A percentile compares a stretch with the other conserved stretches of the same genome.
These are phyloP conservation scores for Aristolochia contorta DNA, from an alignment of 164 flowering plant genomes.

Conservation along the genomic window DNA sequence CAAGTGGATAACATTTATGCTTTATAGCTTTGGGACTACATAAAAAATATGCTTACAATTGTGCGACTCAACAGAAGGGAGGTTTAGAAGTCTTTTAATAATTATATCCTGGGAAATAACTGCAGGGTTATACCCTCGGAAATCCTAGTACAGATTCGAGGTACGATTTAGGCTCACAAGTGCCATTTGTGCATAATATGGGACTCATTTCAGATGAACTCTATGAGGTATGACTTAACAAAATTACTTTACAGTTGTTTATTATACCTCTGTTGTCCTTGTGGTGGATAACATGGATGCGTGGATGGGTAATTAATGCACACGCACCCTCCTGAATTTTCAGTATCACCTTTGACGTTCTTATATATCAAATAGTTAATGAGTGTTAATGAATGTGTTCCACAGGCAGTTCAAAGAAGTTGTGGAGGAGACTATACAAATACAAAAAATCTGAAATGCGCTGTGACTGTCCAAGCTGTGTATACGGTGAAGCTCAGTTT, in stretches of 20 bases:
- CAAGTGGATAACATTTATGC: no score
- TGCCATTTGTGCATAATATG: conserved; percentile 34
- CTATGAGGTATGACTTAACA: conserved; percentile 24
- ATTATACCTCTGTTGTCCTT: background rate
- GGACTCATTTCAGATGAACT: conserved; percentile 38
- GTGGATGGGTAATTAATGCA: no score
- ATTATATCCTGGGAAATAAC: background rate
- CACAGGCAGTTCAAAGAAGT: conserved; percentile 16
- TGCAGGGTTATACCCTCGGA: conserved; percentile 45
- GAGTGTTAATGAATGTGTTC: no score
- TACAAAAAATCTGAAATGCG: conserved; percentile 15
- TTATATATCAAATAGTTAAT: no score
- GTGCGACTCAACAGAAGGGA: no score
- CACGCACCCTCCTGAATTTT: background rate
- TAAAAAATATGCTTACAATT: no score
- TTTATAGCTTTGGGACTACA: no score
- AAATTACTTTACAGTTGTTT: background rate
- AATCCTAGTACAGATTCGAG: conserved; percentile 22
- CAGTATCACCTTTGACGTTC: no score
- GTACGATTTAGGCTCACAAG: conserved; percentile 12
- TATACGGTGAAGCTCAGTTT: conserved; percentile 6
- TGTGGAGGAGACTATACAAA: conserved; percentile 27
- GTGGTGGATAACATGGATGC: no score
- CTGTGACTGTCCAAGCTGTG: conserved; percentile 12
- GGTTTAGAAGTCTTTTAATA: no score